Base-by-base conservation (phyloP, 306 rosid species). In the Prosopis cineraria region DNA sequence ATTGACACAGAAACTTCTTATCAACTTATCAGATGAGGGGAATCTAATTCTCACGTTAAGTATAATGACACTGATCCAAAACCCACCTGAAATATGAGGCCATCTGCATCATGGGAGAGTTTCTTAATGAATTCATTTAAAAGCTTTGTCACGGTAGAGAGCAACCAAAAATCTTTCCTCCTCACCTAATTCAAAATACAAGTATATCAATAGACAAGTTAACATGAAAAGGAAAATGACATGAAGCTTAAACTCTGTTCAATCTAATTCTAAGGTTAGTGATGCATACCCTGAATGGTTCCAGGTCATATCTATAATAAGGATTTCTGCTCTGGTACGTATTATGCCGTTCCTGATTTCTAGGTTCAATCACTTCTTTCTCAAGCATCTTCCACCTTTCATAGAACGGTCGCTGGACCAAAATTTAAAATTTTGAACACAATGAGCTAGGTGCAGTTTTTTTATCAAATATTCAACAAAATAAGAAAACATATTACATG, bases 321-420 rank as follows among this genome's bases (percentile, higher is more conserved):
- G 95, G 88, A 83, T 85, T 91, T 80, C 89, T 83, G 76, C 92
- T 88, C 81, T 85, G 96, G 83, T 83, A 88, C 33, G 84, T 86
- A 81, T 66, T 76, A 0, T 88, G 90, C n/a, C 96, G 93, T 81
- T 96, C 99, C 11, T 59, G 45, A 80, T 93, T 96, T 81, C 99
- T 94, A 67, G 96, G 99, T 87, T 96, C 99, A 78, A 96, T 96
- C 81, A 96, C 96, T 85, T 96, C 99, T 87, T 91, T 96, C 90
- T 96, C 99, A 70, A 96, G 97, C 99, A 96, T 93, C 88, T 86
- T 96, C 98, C 98, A 96, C 79, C 99, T 84, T 81, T 96, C 99
- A 73, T 87, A 88, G 83, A 96, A 96, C 66, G 99, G 99, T 77
- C 98, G 98, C 99, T 96, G 95, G 89, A 90, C 71, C 83, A 83